Base-by-base conservation (phyloP, 2,329 filamentous ascomycete species). In the Diplocarpon rosae region DNA sequence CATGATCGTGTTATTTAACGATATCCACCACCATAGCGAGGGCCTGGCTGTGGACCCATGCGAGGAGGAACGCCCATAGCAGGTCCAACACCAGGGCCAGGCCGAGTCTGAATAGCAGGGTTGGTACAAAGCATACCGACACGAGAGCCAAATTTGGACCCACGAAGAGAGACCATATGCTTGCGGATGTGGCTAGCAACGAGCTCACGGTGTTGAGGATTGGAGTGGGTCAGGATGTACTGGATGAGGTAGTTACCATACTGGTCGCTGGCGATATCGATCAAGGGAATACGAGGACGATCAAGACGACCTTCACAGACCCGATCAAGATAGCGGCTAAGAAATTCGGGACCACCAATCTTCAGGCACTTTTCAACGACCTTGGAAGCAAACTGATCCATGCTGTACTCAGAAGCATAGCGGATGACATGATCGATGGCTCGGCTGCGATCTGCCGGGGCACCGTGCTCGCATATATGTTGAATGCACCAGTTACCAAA, bases 401-500 rank as follows among this genome's bases (percentile, higher is more conserved):
- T 95, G 66, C 90, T 96, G 67, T 96, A 98, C 66, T 95, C 89
- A 13, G 87, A 85, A 28, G 89, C 86, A 65, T 87, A 94, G 52
- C 83, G 83, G 54, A 98, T 83, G 59, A 98, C 90, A 64, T 96
- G 90, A 56, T 98, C 90, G 59, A 95, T 83, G 36, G 93, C 92
- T 55, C 89, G 83, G 65, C 83, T 90, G 57, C 90, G 89, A 65
- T 98, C 93, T 33, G 83, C 80, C 28, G 89, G 84, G 46, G 83
- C 83, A 40, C 93, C 90, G 62, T 98, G 92, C 65, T 98, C 92
- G 66, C 92, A 98, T 57, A 98, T 88, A 66, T 98, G 92, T 67
- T 98, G 92, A 59, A 98, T 96, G 69, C 92, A 98, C 92, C 92
- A 98, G 64, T 98, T 98, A 45, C 92, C 92, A 62, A 98, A 98